These are phyloP conservation scores for Vairimorpha apis DNA, from an alignment of 371 early-diverging fungal species.

Conservation along the genomic window DNA sequence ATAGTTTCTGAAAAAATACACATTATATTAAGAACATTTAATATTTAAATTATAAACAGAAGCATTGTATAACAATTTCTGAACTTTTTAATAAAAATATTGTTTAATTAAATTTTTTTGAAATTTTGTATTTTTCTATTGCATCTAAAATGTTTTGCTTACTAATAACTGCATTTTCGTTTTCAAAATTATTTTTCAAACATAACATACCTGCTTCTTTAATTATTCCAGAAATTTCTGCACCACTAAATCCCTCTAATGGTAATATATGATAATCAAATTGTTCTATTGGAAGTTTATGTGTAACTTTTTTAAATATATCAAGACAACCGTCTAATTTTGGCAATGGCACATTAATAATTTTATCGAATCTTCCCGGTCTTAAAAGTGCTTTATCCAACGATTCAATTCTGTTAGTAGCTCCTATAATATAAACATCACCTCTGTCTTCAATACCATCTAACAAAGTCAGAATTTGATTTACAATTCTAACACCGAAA, in stretches of 20 bases:
- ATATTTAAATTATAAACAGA: no score
- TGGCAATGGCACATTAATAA: constrained; percentile 80
- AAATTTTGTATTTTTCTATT: constrained; percentile 9
- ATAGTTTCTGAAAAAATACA: no score
- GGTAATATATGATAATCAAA: constrained; percentile 44
- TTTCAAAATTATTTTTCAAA: constrained; percentile 53
- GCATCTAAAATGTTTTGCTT: constrained; percentile 4
- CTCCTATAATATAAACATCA: constrained; percentile 76
- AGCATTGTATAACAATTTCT: no score
- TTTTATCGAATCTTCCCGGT: constrained; percentile 92
- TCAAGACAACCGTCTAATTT: constrained; percentile 64
- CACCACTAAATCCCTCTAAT: constrained; percentile 59
- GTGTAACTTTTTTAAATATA: constrained; percentile 59
- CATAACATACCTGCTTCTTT: constrained; percentile 58
- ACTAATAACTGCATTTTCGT: constrained; percentile 1
- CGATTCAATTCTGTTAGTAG: constrained; percentile 88
- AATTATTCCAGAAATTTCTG: constrained; percentile 60
- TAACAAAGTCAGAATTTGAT: constrained; percentile 87
- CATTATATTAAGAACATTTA: no score
- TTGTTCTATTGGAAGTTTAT: constrained; percentile 44
- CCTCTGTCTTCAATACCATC: constrained; percentile 80
- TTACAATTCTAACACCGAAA: constrained; percentile 76
- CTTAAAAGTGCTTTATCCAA: constrained; percentile 94
- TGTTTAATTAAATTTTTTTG: neutral
- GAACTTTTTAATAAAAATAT: neutral